Conservation (phyloP, 768 basidiomycete species). For the Tylopilus subfusipes region DNA sequence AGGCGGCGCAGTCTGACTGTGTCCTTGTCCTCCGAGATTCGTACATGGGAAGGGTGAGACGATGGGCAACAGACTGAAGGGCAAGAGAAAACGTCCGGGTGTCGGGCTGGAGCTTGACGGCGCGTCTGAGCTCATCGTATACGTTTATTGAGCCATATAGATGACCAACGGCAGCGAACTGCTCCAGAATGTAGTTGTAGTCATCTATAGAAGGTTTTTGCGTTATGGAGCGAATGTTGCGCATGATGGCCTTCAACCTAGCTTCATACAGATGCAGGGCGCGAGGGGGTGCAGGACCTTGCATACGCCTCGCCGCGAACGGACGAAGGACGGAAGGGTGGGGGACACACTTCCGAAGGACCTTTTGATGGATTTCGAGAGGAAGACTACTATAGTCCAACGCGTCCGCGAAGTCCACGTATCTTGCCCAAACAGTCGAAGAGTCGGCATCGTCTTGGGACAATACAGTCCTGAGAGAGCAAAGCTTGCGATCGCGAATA, state of each 20-base stretch:
- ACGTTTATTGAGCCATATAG: constrained; percentile 56
- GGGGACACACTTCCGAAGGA: constrained; percentile 64
- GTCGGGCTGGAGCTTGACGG: constrained; percentile 43
- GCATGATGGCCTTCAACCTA: constrained; percentile 64
- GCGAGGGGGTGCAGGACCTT: constrained; percentile 34
- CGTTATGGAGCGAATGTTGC: constrained; percentile 57
- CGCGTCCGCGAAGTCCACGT: constrained; percentile 52
- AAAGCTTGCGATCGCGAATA: constrained; percentile 26
- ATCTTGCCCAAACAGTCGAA: constrained; percentile 60
- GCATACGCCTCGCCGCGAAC: constrained; percentile 40
- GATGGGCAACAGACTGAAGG: constrained; percentile 68
- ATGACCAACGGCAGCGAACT: constrained; percentile 77
- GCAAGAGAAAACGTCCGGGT: constrained; percentile 58
- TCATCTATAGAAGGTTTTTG: constrained; percentile 52
- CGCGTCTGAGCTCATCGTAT: constrained; percentile 51
- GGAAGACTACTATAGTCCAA: constrained; percentile 52
- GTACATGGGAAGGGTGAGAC: constrained; percentile 57
- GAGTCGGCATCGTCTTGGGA: constrained; percentile 35
- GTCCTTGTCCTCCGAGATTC: constrained; percentile 34
- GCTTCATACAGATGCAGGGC: constrained; percentile 57
- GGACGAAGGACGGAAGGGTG: constrained; percentile 43
- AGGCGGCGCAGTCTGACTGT: constrained; percentile 41
- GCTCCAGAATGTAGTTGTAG: constrained; percentile 70
- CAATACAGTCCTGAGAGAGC: constrained; percentile 29
- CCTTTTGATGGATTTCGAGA: constrained; percentile 62